phyloP scores from a whole-genome alignment of 2,329 filamentous ascomycete genomes.

The Harringtonia aguacate region DNA sequence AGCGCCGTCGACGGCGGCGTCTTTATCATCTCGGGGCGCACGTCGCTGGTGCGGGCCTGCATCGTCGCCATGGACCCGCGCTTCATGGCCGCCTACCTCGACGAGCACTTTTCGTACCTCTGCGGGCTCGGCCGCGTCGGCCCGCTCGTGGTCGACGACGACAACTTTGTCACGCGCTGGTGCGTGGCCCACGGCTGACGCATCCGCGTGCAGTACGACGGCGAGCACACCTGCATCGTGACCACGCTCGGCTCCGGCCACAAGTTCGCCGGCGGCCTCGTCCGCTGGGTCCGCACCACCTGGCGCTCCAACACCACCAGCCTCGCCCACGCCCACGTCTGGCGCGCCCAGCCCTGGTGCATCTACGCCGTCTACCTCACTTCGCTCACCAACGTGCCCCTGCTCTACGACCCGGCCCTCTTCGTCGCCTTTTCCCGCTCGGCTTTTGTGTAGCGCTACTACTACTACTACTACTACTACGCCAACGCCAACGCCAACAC shows the following conservation, averaged over 20 bases:
- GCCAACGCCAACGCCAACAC: too few relatives aligned
- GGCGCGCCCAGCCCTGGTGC: conserved; percentile 36
- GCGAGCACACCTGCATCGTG: conserved; percentile 31
- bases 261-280: conserved; percentile 41
- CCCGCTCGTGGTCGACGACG: conserved; percentile 44
- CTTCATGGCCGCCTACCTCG: conserved; percentile 31
- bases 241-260: conserved; percentile 36
- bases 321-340: conserved; percentile 29
- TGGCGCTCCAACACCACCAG: conserved; percentile 44
- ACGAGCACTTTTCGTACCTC: conserved; percentile 41
- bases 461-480: too few relatives aligned
- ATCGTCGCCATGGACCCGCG: conserved; percentile 38
- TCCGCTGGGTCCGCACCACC: conserved; percentile 47
- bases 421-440: conserved; percentile 18
- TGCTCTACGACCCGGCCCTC: conserved; percentile 38
- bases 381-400: conserved; percentile 43
- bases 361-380: conserved; percentile 45
- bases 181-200: conserved; percentile 37
- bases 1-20: conserved; percentile 47
- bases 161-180: conserved; percentile 50
- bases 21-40: conserved; percentile 46
- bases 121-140: conserved; percentile 32
- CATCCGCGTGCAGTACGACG: conserved; percentile 42
- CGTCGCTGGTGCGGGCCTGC: conserved; percentile 35
- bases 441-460: conserved; percentile 5